phyloP scores from a whole-genome alignment of 306 rosid genomes.

The Ziziphus jujuba region DNA sequence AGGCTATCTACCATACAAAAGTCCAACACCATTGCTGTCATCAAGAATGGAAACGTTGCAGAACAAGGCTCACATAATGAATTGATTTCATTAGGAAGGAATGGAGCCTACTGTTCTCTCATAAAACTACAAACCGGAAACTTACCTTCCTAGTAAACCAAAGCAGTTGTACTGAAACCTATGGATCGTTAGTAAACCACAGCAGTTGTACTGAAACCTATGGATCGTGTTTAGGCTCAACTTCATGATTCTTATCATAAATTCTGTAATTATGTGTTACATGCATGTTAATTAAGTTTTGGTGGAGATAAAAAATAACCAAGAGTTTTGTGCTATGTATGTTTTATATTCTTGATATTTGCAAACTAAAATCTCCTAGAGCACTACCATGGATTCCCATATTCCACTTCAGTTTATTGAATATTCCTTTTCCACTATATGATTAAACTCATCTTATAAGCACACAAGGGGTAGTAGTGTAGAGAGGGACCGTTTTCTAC shows the following conservation, averaged over 20 bases:
- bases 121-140: slow-evolving; percentile 55
- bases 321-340: neutral
- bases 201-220: neutral
- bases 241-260: neutral
- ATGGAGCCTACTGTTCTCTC: slow-evolving; percentile 57
- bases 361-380: neutral
- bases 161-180: no score
- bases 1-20: slow-evolving; percentile 71
- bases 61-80: slow-evolving; percentile 84
- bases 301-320: neutral
- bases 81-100: slow-evolving; percentile 51
- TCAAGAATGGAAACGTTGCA: slow-evolving; percentile 68
- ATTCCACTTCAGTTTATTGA: neutral
- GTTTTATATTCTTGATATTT: neutral
- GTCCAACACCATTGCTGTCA: slow-evolving; percentile 66
- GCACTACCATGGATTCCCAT: neutral
- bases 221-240: neutral
- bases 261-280: neutral
- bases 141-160: slow-evolving; percentile 32
- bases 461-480: neutral
- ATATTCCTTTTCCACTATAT: no score
- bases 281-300: neutral
- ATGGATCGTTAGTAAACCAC: slow-evolving; percentile 26
- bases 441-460: no score
- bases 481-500: neutral